A percentile compares a stretch with the other conserved stretches of the same genome.
These are phyloP conservation scores for Biscutella laevigata DNA, from an alignment of 441 rosid genomes.

Conservation along the genomic window DNA sequence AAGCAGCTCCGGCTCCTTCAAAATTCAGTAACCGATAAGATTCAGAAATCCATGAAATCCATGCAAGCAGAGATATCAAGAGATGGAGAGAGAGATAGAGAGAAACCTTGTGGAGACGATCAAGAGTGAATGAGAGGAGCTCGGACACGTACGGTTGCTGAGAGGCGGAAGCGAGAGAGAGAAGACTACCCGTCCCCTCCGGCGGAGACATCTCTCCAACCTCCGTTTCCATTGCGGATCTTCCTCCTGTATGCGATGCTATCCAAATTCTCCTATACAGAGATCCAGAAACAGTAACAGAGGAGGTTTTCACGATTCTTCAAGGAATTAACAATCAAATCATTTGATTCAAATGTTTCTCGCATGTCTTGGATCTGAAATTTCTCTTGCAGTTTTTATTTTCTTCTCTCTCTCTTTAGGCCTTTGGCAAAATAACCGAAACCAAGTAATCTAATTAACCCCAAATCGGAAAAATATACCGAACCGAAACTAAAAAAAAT, in stretches of 20 bases:
- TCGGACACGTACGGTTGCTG: constrained; percentile 89
- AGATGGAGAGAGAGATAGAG: not conserved
- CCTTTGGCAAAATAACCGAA: no score
- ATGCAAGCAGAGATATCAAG: constrained; percentile 2
- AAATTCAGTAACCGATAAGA: not conserved
- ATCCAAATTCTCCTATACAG: not conserved
- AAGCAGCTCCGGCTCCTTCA: constrained; percentile 78
- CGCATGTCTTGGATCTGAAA: constrained; percentile 11
- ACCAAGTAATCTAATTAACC: no score
- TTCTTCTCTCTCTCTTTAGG: not conserved
- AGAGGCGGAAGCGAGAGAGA: constrained; percentile 77
- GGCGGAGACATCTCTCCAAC: constrained; percentile 32
- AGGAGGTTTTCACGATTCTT: not conserved
- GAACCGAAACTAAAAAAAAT: no score
- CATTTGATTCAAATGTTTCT: constrained; percentile 4
- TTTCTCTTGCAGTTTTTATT: not conserved
- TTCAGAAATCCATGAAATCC: not conserved
- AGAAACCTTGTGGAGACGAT: constrained; percentile 84
- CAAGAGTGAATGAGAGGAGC: constrained; percentile 96
- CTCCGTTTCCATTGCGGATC: constrained; percentile 43
- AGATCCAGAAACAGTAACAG: constrained; percentile 12
- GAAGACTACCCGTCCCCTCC: constrained; percentile 35
- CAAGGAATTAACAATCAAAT: not conserved
- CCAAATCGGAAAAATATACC: no score
- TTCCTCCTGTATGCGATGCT: not conserved